Base-by-base conservation (phyloP, 371 early-diverging fungal species). In the Rhizopus microsporus region DNA sequence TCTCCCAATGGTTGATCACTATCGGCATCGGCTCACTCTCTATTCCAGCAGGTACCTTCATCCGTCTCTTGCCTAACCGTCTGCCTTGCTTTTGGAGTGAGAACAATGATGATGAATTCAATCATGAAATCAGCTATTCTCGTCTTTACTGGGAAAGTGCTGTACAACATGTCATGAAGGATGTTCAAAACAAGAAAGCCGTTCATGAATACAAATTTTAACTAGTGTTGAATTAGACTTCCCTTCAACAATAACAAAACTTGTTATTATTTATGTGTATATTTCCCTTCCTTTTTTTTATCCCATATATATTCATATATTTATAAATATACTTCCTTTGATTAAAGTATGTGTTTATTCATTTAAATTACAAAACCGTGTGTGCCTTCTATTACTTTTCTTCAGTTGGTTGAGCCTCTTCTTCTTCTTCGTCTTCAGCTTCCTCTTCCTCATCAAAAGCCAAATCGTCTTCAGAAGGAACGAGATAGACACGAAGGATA, bases 401-500 rank as follows among this genome's bases (percentile, higher is more conserved):
- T 49, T 51, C 15, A 17, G 15, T 16, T 43, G 40, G 17, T 51
- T 51, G 37, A 23, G 23, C 23, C 23, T 23, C 23, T 46, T 72
- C 73, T 16, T 54, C 77, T 13, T 64, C 69, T 51, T 77, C 81
- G 34, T 67, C 68, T 50, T 71, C 77, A 5, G 74, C 82, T 37
- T 82, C 85, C 33, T 71, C 81, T 4, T 86, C 80, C 7, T 69
- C 72, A 29, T 78, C 75, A 15, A 56, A 80, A 16, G 82, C 83
- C 52, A 89, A 87, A 68, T 89, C 86, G 35, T 89, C 81, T 49
- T 81, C 81, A 12, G 67, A 66, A 48, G 91, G 88, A 16, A 93
- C 85, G 39, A 80, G 63, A 76, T 95, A 96, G 51, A 96, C 59
- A 53, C 90, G 84, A 60, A 96, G 82, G 17, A 91, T 78, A 7